Conservation (phyloP, 345 rosid species). For the Jatropha curcas region DNA sequence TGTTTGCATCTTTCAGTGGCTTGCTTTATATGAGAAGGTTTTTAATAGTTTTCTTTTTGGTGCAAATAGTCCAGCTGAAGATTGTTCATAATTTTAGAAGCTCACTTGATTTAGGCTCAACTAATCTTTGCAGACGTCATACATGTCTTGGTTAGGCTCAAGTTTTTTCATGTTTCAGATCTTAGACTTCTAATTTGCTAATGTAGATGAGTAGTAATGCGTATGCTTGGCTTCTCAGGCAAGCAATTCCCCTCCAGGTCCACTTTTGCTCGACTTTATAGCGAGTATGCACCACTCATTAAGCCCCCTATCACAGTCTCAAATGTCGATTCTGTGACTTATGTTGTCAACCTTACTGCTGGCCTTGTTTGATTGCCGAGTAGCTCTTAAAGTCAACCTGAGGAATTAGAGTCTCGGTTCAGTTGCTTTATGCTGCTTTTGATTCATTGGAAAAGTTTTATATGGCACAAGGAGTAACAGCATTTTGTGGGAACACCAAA, state of each 20-base stretch:
- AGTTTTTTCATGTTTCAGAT: not conserved
- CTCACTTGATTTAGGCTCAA: constrained; percentile 13
- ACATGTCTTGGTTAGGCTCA: not conserved
- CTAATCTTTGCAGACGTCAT: not conserved
- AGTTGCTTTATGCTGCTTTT: not conserved
- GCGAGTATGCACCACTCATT: too few species aligned
- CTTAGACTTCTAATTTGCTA: not conserved
- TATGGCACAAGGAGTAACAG: not conserved
- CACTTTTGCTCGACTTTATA: too few species aligned
- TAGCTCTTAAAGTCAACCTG: not conserved
- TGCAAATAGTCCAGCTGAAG: not conserved
- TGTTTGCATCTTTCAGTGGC: not conserved
- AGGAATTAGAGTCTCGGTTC: not conserved
- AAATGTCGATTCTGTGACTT: too few species aligned
- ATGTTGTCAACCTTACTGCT: not conserved
- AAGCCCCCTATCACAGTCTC: too few species aligned
- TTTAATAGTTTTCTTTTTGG: not conserved
- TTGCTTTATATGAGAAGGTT: not conserved
- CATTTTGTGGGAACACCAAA: not conserved
- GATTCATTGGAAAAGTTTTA: not conserved
- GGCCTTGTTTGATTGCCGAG: not conserved
- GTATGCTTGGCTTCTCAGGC: not conserved
- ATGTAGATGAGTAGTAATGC: not conserved
- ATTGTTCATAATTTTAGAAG: constrained; percentile 1
- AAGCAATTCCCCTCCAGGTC: too few species aligned